phyloP scores from a whole-genome alignment of 352 stramenopile species.

The Thraustochytrium sp. region DNA sequence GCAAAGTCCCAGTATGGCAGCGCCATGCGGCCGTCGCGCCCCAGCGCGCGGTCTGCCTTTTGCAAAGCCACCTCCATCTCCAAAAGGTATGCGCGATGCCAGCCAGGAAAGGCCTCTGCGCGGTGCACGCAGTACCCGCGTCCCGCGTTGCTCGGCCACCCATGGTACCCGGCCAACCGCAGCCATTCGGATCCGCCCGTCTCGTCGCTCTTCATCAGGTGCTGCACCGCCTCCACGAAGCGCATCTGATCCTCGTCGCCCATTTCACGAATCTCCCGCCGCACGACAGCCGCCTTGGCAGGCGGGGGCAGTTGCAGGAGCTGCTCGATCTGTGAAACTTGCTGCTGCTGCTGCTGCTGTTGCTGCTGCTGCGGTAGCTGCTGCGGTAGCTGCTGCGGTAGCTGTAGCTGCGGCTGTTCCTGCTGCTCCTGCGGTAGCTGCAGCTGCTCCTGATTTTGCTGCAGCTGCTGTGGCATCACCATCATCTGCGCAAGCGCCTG shows the following conservation, averaged over 20 bases:
- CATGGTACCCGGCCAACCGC: conserved; percentile 20
- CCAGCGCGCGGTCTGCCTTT: not conserved
- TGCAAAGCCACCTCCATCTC: conserved; percentile 14
- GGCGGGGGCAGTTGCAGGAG: not conserved
- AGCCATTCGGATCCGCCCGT: conserved; percentile 23
- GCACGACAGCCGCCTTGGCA: not conserved
- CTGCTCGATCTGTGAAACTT: too few relatives aligned
- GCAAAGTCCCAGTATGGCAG: conserved; percentile 41
- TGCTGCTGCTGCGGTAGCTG: not conserved
- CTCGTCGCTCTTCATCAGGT: not conserved
- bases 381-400: not conserved
- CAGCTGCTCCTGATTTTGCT: not conserved
- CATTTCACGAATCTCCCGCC: not conserved
- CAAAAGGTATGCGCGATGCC: conserved; percentile 38
- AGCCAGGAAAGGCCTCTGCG: conserved; percentile 27
- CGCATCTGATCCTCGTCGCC: not conserved
- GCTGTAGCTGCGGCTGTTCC: not conserved
- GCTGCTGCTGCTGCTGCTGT: not conserved
- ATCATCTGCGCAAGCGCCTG: not conserved
- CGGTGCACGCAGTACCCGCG: conserved; percentile 4
- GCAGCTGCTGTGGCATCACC: not conserved
- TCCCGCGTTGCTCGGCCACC: conserved; percentile 11
- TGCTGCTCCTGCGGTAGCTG: not conserved
- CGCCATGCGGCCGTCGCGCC: not conserved
- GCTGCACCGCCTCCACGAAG: not conserved